Conservation (phyloP, 768 basidiomycete genomes). For the Phlebiopsis gigantea region DNA sequence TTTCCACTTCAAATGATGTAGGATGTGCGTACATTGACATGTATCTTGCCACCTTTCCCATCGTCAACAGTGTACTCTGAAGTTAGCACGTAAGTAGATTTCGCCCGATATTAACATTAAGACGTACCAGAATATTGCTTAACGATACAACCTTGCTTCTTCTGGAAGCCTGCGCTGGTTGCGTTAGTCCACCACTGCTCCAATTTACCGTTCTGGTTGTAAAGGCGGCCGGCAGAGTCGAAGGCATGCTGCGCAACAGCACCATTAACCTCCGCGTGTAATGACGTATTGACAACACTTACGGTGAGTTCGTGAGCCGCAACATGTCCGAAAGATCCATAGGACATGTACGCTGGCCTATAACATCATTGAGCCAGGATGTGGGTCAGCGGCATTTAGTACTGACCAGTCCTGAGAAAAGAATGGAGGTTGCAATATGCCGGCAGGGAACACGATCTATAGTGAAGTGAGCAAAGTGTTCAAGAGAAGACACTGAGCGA, state of each 20-base stretch:
- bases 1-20: neutral
- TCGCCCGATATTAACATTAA: neutral
- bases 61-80: constrained; percentile 79
- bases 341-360: constrained; percentile 86
- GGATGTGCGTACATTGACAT: constrained; percentile 69
- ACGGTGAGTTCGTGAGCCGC: constrained; percentile 92
- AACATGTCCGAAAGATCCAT: constrained; percentile 89
- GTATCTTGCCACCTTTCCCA: constrained; percentile 74
- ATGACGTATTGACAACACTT: constrained; percentile 17
- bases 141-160: constrained; percentile 83
- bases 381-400: neutral
- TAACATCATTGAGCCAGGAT: constrained; percentile 2
- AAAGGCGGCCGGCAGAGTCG: constrained; percentile 84
- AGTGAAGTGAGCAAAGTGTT: neutral
- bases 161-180: constrained; percentile 79
- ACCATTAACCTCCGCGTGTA: neutral
- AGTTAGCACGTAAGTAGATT: neutral
- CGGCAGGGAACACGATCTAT: constrained; percentile 94
- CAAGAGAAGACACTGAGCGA: neutral
- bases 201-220: constrained; percentile 84
- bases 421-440: constrained; percentile 90
- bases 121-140: constrained; percentile 78
- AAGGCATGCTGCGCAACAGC: constrained; percentile 64
- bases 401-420: constrained; percentile 73
- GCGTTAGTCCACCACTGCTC: constrained; percentile 91